Conservation (phyloP, 1,139 yeast genomes). For the Cylindricascospora bacillispora region DNA sequence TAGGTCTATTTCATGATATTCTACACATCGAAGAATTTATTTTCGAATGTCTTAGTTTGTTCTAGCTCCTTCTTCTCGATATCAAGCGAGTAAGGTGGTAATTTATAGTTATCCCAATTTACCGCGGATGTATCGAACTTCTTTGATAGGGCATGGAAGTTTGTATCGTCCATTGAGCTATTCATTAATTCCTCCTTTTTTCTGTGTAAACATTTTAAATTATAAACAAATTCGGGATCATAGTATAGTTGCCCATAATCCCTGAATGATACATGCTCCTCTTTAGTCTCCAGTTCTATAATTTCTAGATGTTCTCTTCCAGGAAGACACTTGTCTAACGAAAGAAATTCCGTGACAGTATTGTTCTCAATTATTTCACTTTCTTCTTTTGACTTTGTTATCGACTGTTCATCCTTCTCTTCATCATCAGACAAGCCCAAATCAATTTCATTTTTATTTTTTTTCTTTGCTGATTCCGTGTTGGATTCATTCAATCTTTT, state of each 20-base stretch:
- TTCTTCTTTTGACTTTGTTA: conserved; percentile 6
- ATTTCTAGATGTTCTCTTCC: conserved; percentile 41
- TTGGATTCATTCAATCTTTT: conserved; percentile 5
- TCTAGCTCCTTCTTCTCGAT: conserved; percentile 8
- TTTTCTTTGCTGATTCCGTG: conserved; percentile 9
- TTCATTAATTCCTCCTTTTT: conserved; percentile 2
- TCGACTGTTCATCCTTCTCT: conserved; percentile 5
- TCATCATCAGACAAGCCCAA: conserved; percentile 27
- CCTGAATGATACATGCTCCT: conserved; percentile 17
- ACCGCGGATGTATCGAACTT: too few species aligned
- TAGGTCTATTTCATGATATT: too few species aligned
- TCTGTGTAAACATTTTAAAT: conserved; percentile 26
- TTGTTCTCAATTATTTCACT: conserved; percentile 4
- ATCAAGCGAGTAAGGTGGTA: conserved; percentile 5
- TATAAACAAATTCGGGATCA: conserved; percentile 37
- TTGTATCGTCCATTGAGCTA: conserved; percentile 1
- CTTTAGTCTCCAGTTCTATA: conserved; percentile 28
- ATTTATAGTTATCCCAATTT: too few species aligned
- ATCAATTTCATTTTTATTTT: conserved; percentile 30
- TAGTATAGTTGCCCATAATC: conserved; percentile 16
- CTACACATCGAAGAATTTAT: too few species aligned
- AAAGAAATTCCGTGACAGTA: conserved; percentile 45
- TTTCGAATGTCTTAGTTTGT: conserved; percentile 9
- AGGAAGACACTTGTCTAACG: conserved; percentile 76
- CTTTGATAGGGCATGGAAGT: too few species aligned